These are phyloP conservation scores for Fusarium nurragi DNA, from an alignment of 2,329 filamentous ascomycete genomes.

Conservation along the genomic window DNA sequence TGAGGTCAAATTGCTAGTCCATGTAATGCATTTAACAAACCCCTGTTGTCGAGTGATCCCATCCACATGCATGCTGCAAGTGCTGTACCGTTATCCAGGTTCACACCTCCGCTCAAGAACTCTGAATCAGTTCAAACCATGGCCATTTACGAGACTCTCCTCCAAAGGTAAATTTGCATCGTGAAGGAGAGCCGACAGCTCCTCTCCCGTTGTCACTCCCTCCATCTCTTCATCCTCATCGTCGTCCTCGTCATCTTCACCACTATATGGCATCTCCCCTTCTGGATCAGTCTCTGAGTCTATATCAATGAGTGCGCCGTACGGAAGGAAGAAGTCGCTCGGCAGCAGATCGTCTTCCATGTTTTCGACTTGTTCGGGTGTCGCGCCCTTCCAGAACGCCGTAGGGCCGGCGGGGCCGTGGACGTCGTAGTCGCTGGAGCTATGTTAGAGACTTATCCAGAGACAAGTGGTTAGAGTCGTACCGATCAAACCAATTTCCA, in stretches of 20 bases:
- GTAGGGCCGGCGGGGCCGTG: conserved; percentile 79
- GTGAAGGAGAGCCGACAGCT: conserved; percentile 32
- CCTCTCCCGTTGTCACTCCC: conserved; percentile 20
- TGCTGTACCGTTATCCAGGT: neutral
- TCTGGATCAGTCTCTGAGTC: conserved; percentile 38
- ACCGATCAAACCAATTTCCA: conserved; percentile 83
- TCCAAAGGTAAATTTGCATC: conserved; percentile 34
- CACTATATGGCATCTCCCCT: conserved; percentile 43
- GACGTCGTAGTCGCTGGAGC: conserved; percentile 66
- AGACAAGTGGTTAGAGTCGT: conserved; percentile 35
- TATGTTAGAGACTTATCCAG: neutral
- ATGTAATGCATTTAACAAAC: too few species aligned
- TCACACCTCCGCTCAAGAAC: neutral
- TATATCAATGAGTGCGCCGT: conserved; percentile 36
- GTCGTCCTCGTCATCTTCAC: conserved; percentile 30
- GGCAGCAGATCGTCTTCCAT: conserved; percentile 47
- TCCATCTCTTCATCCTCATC: conserved; percentile 29
- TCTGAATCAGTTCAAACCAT: neutral
- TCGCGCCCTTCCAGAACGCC: conserved; percentile 79
- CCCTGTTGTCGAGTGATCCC: too few species aligned
- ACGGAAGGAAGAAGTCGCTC: conserved; percentile 46
- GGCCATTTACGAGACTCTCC: conserved; percentile 11
- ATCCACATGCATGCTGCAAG: neutral
- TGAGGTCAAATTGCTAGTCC: too few species aligned
- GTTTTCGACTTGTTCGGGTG: conserved; percentile 49